Evolutionary conservation across 1,284 basidiomycete species (phyloP).

Genomic region (Cutaneotrichosporon sp.): DNA sequence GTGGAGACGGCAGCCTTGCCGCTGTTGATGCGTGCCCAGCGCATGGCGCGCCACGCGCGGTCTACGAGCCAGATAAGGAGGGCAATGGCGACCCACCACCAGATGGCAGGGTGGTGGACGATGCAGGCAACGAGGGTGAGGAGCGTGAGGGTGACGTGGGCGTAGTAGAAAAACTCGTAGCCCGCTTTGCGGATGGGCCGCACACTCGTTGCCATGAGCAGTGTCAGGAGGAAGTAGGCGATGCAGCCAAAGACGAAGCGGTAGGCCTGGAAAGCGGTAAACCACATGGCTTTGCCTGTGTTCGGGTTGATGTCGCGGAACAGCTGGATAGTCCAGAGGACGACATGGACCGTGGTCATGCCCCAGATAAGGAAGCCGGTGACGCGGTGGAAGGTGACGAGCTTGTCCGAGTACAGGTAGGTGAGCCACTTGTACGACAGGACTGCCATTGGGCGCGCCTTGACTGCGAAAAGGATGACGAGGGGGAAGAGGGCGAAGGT

Average conservation of each 20-base stretch:
- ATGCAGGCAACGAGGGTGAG: conserved; percentile 59
- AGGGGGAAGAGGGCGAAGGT: conserved; percentile 74
- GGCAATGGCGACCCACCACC: conserved; percentile 58
- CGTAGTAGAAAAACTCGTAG: conserved; percentile 72
- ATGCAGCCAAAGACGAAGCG: conserved; percentile 70
- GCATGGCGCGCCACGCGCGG: conserved; percentile 57
- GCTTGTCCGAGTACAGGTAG: conserved; percentile 70
- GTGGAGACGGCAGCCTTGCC: conserved; percentile 27
- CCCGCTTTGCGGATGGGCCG: conserved; percentile 59
- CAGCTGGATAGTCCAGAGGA: conserved; percentile 71
- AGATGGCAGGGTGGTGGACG: conserved; percentile 64
- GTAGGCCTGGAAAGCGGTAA: conserved; percentile 60
- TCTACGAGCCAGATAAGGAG: conserved; percentile 63
- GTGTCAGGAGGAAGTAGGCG: conserved; percentile 65
- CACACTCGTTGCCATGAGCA: conserved; percentile 62
- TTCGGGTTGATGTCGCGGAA: conserved; percentile 50
- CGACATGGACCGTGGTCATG: conserved; percentile 63
- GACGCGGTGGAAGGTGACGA: conserved; percentile 66
- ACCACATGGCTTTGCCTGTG: conserved; percentile 54
- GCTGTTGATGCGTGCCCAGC: conserved; percentile 64
- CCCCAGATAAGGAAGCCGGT: conserved; percentile 68
- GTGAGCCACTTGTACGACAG: conserved; percentile 66
- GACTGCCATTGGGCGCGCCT: conserved; percentile 73
- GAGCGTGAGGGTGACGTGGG: conserved; percentile 64
- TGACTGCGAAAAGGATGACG: conserved; percentile 69